phyloP scores from a whole-genome alignment of 139 green algal genomes.

The Micromonas pusilla region DNA sequence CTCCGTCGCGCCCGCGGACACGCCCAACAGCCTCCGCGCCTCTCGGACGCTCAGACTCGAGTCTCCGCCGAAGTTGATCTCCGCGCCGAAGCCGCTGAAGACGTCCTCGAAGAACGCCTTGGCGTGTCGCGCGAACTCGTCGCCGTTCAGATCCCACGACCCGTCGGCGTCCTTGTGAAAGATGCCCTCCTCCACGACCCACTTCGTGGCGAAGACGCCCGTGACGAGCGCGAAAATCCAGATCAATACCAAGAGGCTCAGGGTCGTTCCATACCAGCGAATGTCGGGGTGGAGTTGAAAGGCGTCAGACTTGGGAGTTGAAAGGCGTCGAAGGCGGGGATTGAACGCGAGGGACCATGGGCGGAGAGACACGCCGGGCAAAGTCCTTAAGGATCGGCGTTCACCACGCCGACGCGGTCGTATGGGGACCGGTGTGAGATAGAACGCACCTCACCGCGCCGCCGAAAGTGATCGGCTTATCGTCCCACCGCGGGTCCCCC shows the following conservation, averaged over 20 bases:
- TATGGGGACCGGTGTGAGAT: too few species aligned
- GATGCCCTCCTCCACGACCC: background rate
- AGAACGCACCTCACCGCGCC: too few species aligned
- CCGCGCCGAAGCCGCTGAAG: background rate
- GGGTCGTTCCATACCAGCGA: too few species aligned
- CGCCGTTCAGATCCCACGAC: background rate
- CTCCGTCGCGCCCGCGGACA: slow-evolving; percentile 29
- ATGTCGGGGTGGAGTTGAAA: too few species aligned
- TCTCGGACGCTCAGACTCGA: background rate
- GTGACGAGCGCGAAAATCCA: background rate
- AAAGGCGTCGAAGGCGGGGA: too few species aligned
- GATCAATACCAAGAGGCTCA: background rate
- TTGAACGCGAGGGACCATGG: too few species aligned
- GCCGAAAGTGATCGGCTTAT: background rate
- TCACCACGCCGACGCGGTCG: too few species aligned
- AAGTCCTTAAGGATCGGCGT: too few species aligned
- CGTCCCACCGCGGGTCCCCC: background rate
- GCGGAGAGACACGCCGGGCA: too few species aligned
- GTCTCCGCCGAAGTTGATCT: background rate
- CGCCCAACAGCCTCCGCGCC: background rate
- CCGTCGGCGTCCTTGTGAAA: background rate
- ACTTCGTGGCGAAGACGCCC: background rate
- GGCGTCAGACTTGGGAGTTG: too few species aligned
- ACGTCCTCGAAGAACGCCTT: background rate
- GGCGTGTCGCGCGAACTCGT: background rate